A percentile compares a stretch with the other conserved stretches of the same genome.
These are phyloP conservation scores for Chaetomiaceae sp. DNA, from an alignment of 2,329 filamentous ascomycete species.

Conservation along the genomic window DNA sequence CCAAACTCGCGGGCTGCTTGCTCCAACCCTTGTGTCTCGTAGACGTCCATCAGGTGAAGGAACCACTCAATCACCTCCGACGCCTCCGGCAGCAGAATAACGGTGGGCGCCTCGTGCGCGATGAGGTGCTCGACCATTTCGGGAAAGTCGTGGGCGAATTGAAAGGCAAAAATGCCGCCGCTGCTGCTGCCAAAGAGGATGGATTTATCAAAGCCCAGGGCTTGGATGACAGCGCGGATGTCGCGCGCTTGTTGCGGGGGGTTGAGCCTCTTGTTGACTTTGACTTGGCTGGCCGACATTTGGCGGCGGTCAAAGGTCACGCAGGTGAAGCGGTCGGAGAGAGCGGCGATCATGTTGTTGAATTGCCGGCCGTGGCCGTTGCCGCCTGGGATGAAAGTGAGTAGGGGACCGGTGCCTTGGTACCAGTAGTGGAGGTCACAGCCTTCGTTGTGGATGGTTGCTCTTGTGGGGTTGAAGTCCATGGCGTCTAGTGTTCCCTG, in stretches of 20 bases:
- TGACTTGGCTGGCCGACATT: conserved; percentile 29
- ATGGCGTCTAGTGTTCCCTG: no score
- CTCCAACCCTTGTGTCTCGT: conserved; percentile 24
- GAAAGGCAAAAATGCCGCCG: conserved; percentile 30
- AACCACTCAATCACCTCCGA: conserved; percentile 25
- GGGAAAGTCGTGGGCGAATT: conserved; percentile 32
- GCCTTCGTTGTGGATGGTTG: conserved; percentile 29
- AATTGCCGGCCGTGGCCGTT: conserved; percentile 34
- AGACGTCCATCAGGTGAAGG: conserved; percentile 23
- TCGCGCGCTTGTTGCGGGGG: conserved; percentile 32
- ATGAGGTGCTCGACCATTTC: conserved; percentile 30
- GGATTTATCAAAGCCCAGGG: conserved; percentile 27
- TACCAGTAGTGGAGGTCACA: conserved; percentile 33
- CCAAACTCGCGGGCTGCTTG: conserved; percentile 21
- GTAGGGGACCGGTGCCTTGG: conserved; percentile 30
- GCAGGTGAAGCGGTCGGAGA: conserved; percentile 29
- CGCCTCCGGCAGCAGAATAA: conserved; percentile 27
- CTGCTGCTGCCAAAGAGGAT: conserved; percentile 31
- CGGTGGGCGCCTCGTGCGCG: conserved; percentile 30
- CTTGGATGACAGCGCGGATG: conserved; percentile 29
- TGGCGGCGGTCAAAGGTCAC: conserved; percentile 33
- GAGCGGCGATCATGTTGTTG: conserved; percentile 28
- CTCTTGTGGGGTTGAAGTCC: conserved; percentile 6
- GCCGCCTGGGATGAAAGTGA: conserved; percentile 33
- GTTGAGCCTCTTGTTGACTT: conserved; percentile 25